These are phyloP conservation scores for Quercus rubra DNA, from an alignment of 306 rosid species.

Conservation along the genomic window DNA sequence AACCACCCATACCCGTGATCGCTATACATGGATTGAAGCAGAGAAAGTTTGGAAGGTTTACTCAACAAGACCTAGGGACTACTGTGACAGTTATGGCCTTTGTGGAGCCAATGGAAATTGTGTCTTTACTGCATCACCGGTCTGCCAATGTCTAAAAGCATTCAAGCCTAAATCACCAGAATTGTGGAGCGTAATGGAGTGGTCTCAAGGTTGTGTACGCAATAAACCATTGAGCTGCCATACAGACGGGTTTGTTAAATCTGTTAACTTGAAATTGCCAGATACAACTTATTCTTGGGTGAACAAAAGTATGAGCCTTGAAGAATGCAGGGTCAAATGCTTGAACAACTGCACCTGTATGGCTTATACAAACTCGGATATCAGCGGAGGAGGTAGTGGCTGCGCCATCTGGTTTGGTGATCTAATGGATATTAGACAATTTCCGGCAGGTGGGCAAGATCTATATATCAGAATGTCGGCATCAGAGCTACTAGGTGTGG, in stretches of 20 bases:
- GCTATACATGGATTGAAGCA: neutral
- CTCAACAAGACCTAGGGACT: neutral
- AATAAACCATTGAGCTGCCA: slow-evolving; percentile 7
- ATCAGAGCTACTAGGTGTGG: neutral
- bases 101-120: slow-evolving; percentile 29
- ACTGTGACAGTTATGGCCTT: slow-evolving; percentile 4
- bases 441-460: neutral
- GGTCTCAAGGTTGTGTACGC: slow-evolving; percentile 8
- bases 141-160: slow-evolving; percentile 24
- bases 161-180: slow-evolving; percentile 2
- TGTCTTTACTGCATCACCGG: slow-evolving; percentile 2
- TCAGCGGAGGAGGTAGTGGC: neutral
- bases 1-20: neutral
- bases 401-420: neutral
- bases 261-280: neutral
- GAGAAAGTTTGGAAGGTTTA: neutral
- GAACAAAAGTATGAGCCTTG: neutral
- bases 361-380: slow-evolving; percentile 15
- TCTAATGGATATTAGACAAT: neutral
- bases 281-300: neutral
- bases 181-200: neutral
- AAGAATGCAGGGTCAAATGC: neutral
- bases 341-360: slow-evolving; percentile 20
- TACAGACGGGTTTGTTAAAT: slow-evolving; percentile 6
- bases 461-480: neutral